These are phyloP conservation scores for Turritis glabra DNA, from an alignment of 345 rosid species.

Conservation along the genomic window DNA sequence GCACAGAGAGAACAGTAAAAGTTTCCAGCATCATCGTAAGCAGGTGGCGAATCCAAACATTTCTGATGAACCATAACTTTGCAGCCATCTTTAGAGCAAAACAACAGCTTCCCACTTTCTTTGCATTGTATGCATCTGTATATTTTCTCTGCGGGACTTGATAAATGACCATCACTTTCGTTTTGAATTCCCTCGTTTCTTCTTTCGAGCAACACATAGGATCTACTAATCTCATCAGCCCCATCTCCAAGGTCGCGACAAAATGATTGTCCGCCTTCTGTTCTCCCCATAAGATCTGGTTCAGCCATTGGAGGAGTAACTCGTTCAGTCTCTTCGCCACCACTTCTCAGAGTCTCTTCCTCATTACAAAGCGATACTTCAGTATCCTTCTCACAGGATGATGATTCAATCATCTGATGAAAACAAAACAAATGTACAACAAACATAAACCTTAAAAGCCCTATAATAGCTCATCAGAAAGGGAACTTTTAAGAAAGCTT, in stretches of 20 bases:
- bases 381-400: conserved; percentile 11
- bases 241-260: neutral
- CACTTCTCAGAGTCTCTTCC: conserved; percentile 1
- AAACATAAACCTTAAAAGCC: neutral
- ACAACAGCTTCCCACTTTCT: conserved; percentile 42
- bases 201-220: neutral
- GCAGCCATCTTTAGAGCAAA: conserved; percentile 49
- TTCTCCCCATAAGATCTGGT: neutral
- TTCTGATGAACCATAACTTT: conserved; percentile 47
- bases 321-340: conserved; percentile 15
- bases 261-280: neutral
- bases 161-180: neutral
- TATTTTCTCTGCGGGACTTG: conserved; percentile 14
- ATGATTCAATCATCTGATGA: conserved; percentile 30
- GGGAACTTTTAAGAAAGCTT: neutral
- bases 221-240: conserved; percentile 3
- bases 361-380: neutral
- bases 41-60: conserved; percentile 35
- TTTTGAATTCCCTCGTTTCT: neutral
- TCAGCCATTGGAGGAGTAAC: neutral
- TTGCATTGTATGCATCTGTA: conserved; percentile 33
- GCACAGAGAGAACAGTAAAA: conserved; percentile 60
- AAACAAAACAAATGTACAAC: neutral
- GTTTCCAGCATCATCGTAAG: conserved; percentile 49
- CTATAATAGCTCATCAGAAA: neutral